Percentiles rank a stretch among this genome's conserved stretches.
These are phyloP conservation scores for Forsythia suspensa DNA, from an alignment of 257 asterid genomes.

Conservation along the genomic window DNA sequence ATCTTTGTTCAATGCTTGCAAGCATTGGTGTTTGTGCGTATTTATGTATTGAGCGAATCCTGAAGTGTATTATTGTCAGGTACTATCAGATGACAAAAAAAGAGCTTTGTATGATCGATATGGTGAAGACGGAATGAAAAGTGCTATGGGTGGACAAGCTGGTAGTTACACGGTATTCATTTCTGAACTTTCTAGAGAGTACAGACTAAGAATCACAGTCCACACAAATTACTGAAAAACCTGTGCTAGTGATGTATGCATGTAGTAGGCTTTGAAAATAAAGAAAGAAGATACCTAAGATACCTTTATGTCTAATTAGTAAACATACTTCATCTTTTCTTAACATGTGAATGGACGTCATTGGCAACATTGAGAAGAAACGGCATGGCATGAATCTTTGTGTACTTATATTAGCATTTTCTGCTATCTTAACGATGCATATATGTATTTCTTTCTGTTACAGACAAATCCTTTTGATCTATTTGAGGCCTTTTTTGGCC, in stretches of 20 bases:
- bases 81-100: conserved; percentile 97
- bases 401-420: conserved; percentile 3
- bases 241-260: conserved; percentile 4
- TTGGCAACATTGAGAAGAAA: conserved; percentile 13
- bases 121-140: conserved; percentile 97
- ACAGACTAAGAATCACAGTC: conserved; percentile 13
- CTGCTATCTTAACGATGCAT: conserved; percentile 21
- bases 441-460: conserved; percentile 25
- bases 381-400: background rate
- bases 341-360: background rate
- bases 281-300: conserved; percentile 1
- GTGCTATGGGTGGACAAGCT: conserved; percentile 73
- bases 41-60: conserved; percentile 25
- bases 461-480: conserved; percentile 96
- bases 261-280: background rate
- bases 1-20: conserved; percentile 14
- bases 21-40: conserved; percentile 8
- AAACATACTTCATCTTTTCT: conserved; percentile 9
- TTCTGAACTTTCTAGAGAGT: conserved; percentile 11
- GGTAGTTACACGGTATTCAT: conserved; percentile 84
- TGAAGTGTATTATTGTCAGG: conserved; percentile 72
- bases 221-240: conserved; percentile 2
- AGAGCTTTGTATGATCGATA: conserved; percentile 94
- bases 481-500: conserved; percentile 96
- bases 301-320: conserved; percentile 6